Evolutionary conservation across 78 protist species (phyloP), one percentile per base, ranked within the genome.

Genomic region (Dictyostelium capitatum): DNA sequence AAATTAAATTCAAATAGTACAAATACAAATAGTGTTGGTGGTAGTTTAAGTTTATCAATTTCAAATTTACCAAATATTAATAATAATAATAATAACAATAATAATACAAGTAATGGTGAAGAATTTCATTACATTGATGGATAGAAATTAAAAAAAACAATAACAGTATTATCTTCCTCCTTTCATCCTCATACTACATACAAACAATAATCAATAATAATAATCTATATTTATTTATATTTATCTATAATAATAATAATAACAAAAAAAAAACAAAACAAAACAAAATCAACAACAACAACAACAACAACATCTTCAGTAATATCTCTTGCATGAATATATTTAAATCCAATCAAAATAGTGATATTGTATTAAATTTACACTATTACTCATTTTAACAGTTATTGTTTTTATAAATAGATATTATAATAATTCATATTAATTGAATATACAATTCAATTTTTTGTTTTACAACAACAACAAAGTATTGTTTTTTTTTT

Each of bases 71-170:
- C 43, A 37, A 75, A 72, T 72, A 41, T 7, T 46, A 72, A 19
- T 46, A 62, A 62, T 28, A 62, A 62, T 28, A 62, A 28, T 4
- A 62, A 25, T 1, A 37, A 37, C 23, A 69, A 37, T 32, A 69
- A 15, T 19, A 69, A 32, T 23, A 59, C 28, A 9, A 30, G 6
- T 14, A 67, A 67, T 32, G 3, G n/a, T n/a, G 54, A 75, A 4
- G 81, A 75, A n/a, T 32, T 75, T 12, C 81, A 75, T 75, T 75
- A 75, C 50, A 75, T 75, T 41, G 81, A 75, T 48, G 81, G 54
- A 48, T 74, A 47, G n/a, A n/a, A n/a, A n/a, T n/a, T n/a, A n/a
- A n/a, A n/a, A n/a, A n/a, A n/a, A n/a, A n/a, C n/a, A n/a, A n/a
- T n/a, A n/a, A n/a, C n/a, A n/a, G 43, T 37, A 37, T 37, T 37